Evolutionary conservation across 192 early-diverging fungal genomes (phyloP), one percentile per base, ranked within the genome.

Genomic region (Entrophospora sp.): DNA sequence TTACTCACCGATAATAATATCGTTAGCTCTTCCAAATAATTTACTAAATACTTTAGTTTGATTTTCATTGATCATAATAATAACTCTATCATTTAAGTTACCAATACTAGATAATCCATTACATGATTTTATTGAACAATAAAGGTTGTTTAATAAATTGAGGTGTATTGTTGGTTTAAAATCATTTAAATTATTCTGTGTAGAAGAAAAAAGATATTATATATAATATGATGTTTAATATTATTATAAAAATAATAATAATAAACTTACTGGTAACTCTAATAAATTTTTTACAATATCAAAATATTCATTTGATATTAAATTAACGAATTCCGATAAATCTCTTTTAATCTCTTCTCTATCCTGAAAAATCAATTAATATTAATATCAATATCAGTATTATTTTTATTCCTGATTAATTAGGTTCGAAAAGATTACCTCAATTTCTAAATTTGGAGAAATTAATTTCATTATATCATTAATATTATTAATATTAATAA

Each of bases 221-320:
- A n/a, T n/a, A n/a, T n/a, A n/a, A n/a, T n/a, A n/a, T n/a, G n/a
- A n/a, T n/a, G n/a, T 6, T 37, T 30, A 22, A 69, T 64, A 40
- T 27, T 38, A 6, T 42, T 34, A 53, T 57, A 57, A 46, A 42
- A 45, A 58, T 31, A 45, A 35, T 40, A 43, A 7, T 31, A 0
- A 40, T 1, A 34, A 9, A 32, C 72, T 56, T 71, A 82, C 81
- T 4, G 80, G 79, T 24, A 84, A 75, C 24, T 75, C 57, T 36
- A 86, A 64, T 13, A 83, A 69, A 7, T 68, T 58, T 27, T 69
- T 57, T 9, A 81, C 69, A 1, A 62, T 59, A 6, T 74, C 70
- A 16, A 86, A 69, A 45, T 77, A 86, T n/a, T 67, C n/a, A 27
- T 77, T 73, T 16, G 75, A 65, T 20, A 75, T 66, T 8, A 58